These are phyloP conservation scores for Neophaeococcomyces mojaviensis DNA, from an alignment of 2,329 filamentous ascomycete species.

Conservation along the genomic window DNA sequence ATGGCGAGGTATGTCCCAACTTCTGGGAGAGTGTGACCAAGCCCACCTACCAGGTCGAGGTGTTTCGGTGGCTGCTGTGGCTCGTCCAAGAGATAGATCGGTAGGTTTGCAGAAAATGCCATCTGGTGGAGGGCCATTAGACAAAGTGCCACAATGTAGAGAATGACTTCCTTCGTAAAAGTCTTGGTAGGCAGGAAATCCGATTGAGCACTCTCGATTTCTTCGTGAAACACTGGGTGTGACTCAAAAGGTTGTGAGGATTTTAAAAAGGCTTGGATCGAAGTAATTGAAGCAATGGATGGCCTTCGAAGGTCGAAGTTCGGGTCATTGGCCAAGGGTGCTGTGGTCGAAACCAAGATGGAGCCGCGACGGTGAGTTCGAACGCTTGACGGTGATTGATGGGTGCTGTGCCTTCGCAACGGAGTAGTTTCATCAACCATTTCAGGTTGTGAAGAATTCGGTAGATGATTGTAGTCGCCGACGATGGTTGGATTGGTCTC, in stretches of 20 bases:
- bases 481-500: conserved; percentile 16
- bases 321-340: conserved; percentile 12
- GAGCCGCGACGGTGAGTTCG: background rate
- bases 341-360: conserved; percentile 1
- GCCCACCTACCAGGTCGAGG: conserved; percentile 39
- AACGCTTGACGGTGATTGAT: background rate
- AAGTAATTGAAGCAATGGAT: conserved; percentile 14
- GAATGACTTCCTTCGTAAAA: conserved; percentile 26
- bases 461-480: background rate
- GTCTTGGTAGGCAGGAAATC: conserved; percentile 5
- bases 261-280: conserved; percentile 5
- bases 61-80: conserved; percentile 14
- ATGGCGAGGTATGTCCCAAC: conserved; percentile 57
- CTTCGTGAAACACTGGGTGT: conserved; percentile 1
- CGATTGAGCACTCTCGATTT: conserved; percentile 7
- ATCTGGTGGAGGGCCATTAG: conserved; percentile 42
- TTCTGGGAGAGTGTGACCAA: conserved; percentile 55
- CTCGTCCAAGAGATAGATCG: conserved; percentile 37
- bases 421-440: conserved; percentile 13
- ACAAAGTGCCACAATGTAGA: conserved; percentile 36
- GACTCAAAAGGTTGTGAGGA: background rate
- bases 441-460: background rate
- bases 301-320: conserved; percentile 15
- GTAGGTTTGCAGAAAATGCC: conserved; percentile 38
- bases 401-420: conserved; percentile 1